Base-by-base conservation (phyloP, 176 grass and related monocot genomes). In the Panicum miliaceum region DNA sequence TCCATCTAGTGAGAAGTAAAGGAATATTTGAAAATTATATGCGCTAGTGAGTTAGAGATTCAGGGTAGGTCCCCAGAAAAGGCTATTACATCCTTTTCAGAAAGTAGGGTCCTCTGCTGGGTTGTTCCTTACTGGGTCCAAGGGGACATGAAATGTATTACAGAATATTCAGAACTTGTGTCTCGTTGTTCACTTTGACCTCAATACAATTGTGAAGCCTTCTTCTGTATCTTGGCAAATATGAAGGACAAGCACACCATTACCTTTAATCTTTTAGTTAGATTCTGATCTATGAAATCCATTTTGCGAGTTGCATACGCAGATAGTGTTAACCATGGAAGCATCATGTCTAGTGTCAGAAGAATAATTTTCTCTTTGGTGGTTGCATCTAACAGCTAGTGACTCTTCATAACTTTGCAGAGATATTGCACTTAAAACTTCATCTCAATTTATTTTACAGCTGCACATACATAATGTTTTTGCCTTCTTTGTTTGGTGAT, bases 391-490 rank as follows among this genome's bases (percentile, higher is more conserved):
- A 57, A 46, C 41, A 82, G 37, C 23, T 71, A 23, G 2, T 5
- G n/a, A 29, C 36, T 67, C 25, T 81, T 41, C 26, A 10, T 43
- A 43, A 62, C 13, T 46, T 15, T 60, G 22, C 19, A 22, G 20
- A 60, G 35, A 40, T 76, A 54, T 74, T 63, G 59, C 12, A 71
- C n/a, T 71, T 71, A 15, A 13, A 47, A 13, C 23, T 60, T 65
- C 27, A 34, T 18, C 13, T 60, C 0, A 10, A 4, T 48, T 46
- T 7, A 13, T 34, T 46, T 32, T 12, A 11, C 46, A 56, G 37
- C 18, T 3, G 29, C 23, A 18, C 9, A 47, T 13, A 20, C 29
- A 72, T 20, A 22, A 26, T 25, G 5, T 65, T 77, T 68, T 32
- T 68, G 5, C 37, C 8, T 41, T 67, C 29, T 37, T n/a, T 42